Evolutionary conservation across 2,329 filamentous ascomycete genomes (phyloP), one percentile per base, ranked within the genome.

Genomic region (Trichophyton mentagrophytes): DNA sequence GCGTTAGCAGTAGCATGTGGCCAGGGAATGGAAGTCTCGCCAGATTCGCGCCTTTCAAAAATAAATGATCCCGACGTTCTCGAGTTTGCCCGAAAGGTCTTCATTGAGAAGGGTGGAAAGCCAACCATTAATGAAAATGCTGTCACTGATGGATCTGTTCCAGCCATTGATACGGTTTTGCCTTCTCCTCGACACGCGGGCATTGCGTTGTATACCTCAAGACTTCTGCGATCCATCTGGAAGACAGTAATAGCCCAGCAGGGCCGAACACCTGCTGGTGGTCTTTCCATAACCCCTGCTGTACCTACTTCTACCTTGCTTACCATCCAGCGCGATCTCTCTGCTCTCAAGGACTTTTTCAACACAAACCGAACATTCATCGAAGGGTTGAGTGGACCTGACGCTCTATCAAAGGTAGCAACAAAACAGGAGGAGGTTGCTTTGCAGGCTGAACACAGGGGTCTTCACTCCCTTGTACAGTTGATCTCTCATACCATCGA

Each of bases 1-100:
- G 91, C 93, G 27, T 78, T 99, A 58, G 93, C 93, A 9, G 93
- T 99, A 33, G 91, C 93, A 42, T 99, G 93, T 72, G 91, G 92
- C 3, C 91, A 97, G 71, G 92, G 90, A 8, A 86, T 87, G 27
- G 92, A 96, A 68, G 82, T 89, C 20, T 87, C 87, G 0, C 71
- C 79, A 1, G 88, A 90, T 61, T 82, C 85, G 49, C 84, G 90
- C 49, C 75, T 86, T 8, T 85, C 88, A 0, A 81, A 79, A 64
- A 80, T 88, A 25, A 87, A 86, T 38, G 93, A 97, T 68, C 88
- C 91, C 11, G 84, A 90, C 40, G 90, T 95, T 1, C 80, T 95
- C 55, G 90, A 96, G 66, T 84, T 86, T 63, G 93, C 92, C 3
- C 84, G 90, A 62, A 86, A 88, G 64, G 87, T 88, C 0, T 97